Percentiles rank a stretch among this genome's conserved stretches.
phyloP scores from a whole-genome alignment of 345 rosid genomes.

The Euphorbia peplus region DNA sequence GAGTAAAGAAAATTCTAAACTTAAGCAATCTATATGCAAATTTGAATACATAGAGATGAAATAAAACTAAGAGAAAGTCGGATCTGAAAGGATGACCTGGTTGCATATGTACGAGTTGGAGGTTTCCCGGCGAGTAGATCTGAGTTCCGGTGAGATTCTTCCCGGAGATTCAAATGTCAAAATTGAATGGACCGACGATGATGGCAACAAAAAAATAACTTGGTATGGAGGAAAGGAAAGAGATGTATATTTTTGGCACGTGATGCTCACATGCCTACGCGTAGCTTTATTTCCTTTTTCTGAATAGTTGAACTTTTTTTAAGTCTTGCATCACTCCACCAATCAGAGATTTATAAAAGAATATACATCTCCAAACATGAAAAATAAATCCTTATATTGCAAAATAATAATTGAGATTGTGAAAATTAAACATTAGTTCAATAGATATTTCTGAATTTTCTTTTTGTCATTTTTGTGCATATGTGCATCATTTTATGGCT shows the following conservation, averaged over 20 bases:
- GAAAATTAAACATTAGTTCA: too few species aligned
- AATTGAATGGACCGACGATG: neutral
- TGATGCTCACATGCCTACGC: slow-evolving; percentile 6
- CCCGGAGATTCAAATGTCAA: neutral
- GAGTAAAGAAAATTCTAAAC: too few species aligned
- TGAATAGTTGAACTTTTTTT: too few species aligned
- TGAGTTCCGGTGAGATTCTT: neutral
- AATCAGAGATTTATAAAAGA: neutral
- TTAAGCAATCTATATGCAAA: too few species aligned
- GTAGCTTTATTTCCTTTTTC: neutral
- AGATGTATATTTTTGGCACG: neutral
- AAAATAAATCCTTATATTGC: neutral
- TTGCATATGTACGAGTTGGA: neutral
- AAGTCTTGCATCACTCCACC: slow-evolving; percentile 1
- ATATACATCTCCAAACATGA: neutral
- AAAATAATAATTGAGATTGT: too few species aligned
- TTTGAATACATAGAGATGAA: neutral
- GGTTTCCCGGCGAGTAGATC: neutral
- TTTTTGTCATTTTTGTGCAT: too few species aligned
- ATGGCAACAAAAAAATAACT: neutral
- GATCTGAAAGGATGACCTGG: slow-evolving; percentile 14
- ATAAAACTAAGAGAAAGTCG: neutral
- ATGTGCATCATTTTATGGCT: too few species aligned
- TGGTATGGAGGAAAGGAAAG: neutral
- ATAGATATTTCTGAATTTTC: too few species aligned